Base-by-base conservation (phyloP, 2,329 filamentous ascomycete species). In the Metarhizium humberi region DNA sequence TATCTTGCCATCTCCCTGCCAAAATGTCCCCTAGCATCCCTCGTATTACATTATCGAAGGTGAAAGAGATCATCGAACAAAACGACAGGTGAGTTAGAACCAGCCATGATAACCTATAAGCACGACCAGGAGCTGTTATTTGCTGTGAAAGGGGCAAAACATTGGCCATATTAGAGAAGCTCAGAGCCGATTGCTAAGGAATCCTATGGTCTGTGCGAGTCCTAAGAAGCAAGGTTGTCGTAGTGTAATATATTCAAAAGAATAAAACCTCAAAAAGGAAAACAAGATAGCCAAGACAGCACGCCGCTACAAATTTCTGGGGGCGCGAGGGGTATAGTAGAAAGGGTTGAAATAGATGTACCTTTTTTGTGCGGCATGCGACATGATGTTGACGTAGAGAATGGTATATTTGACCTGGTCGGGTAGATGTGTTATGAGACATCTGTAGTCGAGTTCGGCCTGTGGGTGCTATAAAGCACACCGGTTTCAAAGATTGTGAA, bases 311-410 rank as follows among this genome's bases (percentile, higher is more conserved):
- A 29, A 30, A 14, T 25, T 3, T 30, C 10, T 30, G 4, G 13
- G 43, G 40, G 52, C 47, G 34, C 45, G 46, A 14, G 25, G 47
- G 36, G 47, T 54, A 54, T 54, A 50, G 20, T 50, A 20, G 38
- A 36, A 38, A 18, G 18, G 14, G 32, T 8, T 13, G 47, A 32
- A 34, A 49, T 30, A 38, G 14, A 50, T 18, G 14, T 50, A 16
- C 32, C 45, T 30, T 30, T 29, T 13, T 48, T 29, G 20, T 30
- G 11, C 13, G 11, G 45, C 18, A 16, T 30, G 25, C 5, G 25
- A 48, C 20, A 25, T 25, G 25, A 25, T 25, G 25, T 25, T 25
- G 25, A 25, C 25, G 25, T 25, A 25, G 25, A 48, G 45, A 29
- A 10, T 16, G 3, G 11, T 48, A 20, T 6, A 14, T 29, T 48